Evolutionary conservation across 768 basidiomycete species (phyloP).

Genomic region (Lentinula detonsa): DNA sequence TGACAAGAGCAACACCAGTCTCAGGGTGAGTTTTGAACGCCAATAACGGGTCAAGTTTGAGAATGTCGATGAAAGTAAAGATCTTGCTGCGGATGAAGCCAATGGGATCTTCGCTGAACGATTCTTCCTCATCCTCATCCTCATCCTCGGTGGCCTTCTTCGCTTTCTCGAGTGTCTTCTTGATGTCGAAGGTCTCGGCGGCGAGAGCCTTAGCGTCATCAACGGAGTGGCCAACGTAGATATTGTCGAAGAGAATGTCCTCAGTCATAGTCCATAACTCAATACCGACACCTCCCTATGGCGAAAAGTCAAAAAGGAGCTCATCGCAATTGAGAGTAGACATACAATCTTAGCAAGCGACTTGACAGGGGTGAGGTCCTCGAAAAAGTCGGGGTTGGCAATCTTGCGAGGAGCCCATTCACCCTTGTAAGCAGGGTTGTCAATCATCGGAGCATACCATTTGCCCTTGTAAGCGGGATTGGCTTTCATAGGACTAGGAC

Average conservation of each 20-base stretch:
- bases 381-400: constrained; percentile 85
- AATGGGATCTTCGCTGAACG: constrained; percentile 71
- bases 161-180: constrained; percentile 76
- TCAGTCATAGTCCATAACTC: constrained; percentile 99
- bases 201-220: constrained; percentile 82
- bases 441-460: constrained; percentile 91
- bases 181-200: constrained; percentile 84
- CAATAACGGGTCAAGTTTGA: constrained; percentile 64
- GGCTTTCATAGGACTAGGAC: constrained; percentile 67
- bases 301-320: not conserved
- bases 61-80: constrained; percentile 73
- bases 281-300: constrained; percentile 87
- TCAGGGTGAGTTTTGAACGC: constrained; percentile 90
- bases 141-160: constrained; percentile 49
- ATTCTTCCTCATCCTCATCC: constrained; percentile 37
- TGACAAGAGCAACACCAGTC: constrained; percentile 73
- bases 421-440: constrained; percentile 98
- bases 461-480: constrained; percentile 98
- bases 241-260: constrained; percentile 88
- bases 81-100: constrained; percentile 76
- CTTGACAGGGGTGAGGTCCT: constrained; percentile 80
- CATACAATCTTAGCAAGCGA: constrained; percentile 79
- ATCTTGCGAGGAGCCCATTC: constrained; percentile 91
- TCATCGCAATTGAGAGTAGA: not conserved
- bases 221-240: constrained; percentile 88